These are phyloP conservation scores for Axilococcus clingmanii DNA, from an alignment of 139 green algal genomes.

Conservation along the genomic window DNA sequence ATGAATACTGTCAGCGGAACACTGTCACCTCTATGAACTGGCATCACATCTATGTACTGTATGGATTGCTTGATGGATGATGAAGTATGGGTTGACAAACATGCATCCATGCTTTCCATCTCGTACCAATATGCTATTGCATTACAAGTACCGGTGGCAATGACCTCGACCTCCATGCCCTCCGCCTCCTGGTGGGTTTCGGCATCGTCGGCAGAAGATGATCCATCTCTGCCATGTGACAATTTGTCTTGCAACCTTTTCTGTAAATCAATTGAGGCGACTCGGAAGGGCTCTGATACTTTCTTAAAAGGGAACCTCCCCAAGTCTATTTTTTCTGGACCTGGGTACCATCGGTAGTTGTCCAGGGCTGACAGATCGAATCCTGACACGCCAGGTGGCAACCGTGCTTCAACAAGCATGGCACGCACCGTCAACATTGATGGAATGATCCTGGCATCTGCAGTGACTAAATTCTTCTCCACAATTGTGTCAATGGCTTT, in stretches of 20 bases:
- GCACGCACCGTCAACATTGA: constrained; percentile 17
- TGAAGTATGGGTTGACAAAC: background rate
- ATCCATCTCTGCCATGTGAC: background rate
- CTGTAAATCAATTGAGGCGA: constrained; percentile 44
- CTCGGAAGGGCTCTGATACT: constrained; percentile 40
- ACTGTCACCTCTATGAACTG: background rate
- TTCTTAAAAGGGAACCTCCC: constrained; percentile 13
- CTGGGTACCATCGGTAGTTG: constrained; percentile 67
- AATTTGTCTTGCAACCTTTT: constrained; percentile 4
- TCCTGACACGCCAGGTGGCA: constrained; percentile 28
- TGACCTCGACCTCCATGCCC: constrained; percentile 15
- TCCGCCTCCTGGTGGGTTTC: constrained; percentile 28
- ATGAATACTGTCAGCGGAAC: constrained; percentile 30
- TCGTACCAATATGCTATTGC: constrained; percentile 71
- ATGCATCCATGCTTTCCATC: background rate
- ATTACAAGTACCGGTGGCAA: constrained; percentile 36
- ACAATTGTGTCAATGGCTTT: constrained; percentile 37
- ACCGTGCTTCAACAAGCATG: constrained; percentile 31
- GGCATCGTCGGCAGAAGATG: background rate
- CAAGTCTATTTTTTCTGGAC: constrained; percentile 34
- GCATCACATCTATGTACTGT: constrained; percentile 38
- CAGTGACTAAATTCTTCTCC: constrained; percentile 18
- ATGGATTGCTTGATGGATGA: constrained; percentile 20
- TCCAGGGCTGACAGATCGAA: constrained; percentile 53
- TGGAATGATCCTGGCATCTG: constrained; percentile 27